phyloP scores from a whole-genome alignment of 108 stramenopile species.

The Nitzschia sp. region DNA sequence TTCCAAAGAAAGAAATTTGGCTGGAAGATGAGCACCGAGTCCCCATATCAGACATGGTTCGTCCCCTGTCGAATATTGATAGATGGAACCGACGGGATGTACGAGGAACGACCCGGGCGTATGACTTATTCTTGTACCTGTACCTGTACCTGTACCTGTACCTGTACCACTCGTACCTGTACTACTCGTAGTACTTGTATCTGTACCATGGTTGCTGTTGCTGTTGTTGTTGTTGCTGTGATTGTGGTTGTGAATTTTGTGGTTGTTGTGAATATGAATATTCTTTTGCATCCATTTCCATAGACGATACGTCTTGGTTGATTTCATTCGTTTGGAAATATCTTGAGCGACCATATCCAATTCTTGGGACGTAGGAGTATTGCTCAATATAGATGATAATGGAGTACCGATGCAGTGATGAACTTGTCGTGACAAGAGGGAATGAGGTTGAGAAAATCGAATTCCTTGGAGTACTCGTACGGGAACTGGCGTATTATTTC shows the following conservation, averaged over 20 bases:
- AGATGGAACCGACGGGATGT: background rate
- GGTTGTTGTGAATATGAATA: too few relatives aligned
- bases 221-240: background rate
- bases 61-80: background rate
- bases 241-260: background rate
- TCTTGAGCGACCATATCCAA: background rate
- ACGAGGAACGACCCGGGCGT: background rate
- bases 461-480: too few relatives aligned
- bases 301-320: background rate
- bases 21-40: background rate
- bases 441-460: too few relatives aligned
- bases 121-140: too few relatives aligned
- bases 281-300: too few relatives aligned
- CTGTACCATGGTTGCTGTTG: too few relatives aligned
- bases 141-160: too few relatives aligned
- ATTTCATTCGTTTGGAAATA: background rate
- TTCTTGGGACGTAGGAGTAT: background rate
- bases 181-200: too few relatives aligned
- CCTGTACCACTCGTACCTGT: too few relatives aligned
- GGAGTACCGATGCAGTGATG: background rate
- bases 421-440: too few relatives aligned
- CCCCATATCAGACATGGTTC: background rate
- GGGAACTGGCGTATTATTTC: background rate
- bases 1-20: too few relatives aligned
- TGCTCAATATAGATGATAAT: background rate